Evolutionary conservation across 2,329 filamentous ascomycete species (phyloP), one percentile per base, ranked within the genome.

Genomic region (Nectriaceae sp.): DNA sequence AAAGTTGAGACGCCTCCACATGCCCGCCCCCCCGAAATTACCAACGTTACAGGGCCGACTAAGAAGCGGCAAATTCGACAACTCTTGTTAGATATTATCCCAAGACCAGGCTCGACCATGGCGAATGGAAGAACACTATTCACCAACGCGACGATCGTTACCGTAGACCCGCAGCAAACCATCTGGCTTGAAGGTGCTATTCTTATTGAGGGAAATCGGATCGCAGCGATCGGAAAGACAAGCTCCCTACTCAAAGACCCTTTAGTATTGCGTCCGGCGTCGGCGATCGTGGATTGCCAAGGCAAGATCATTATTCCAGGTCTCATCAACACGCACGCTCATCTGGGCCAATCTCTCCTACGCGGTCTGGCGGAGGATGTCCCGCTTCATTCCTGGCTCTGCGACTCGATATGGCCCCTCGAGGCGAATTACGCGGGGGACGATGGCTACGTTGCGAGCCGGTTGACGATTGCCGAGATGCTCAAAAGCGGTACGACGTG

Each of bases 391-490:
- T 70, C 70, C 1, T 79, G 76, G 76, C 68, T 79, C 4, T 79
- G 75, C 52, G 75, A 78, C 52, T 64, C 70, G 2, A 76, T 78
- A 36, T 79, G 76, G 76, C 63, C 64, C 5, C 50, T 65, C 1
- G 63, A 65, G 50, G 60, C 62, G 3, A 39, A 50, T 18, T 65
- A 62, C 46, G 46, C 19, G 2, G 53, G 52, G 10, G 46, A 56
- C 3, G 75, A 79, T 60, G 76, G 75, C 16, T 77, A 77, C 56
- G 69, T 72, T 3, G 75, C 76, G 4, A 74, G 73, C 2, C 61
- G 71, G 5, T 61, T 78, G 33, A 77, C 70, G 18, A 76, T 79
- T 33, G 75, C 72, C 0, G 76, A 79, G 61, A 76, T 79, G 75
- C 62, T 78, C 26, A 70, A 71, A 57, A 71, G 67, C 4, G 76